These are phyloP conservation scores for Podila epigama DNA, from an alignment of 192 early-diverging fungal genomes.

Conservation along the genomic window DNA sequence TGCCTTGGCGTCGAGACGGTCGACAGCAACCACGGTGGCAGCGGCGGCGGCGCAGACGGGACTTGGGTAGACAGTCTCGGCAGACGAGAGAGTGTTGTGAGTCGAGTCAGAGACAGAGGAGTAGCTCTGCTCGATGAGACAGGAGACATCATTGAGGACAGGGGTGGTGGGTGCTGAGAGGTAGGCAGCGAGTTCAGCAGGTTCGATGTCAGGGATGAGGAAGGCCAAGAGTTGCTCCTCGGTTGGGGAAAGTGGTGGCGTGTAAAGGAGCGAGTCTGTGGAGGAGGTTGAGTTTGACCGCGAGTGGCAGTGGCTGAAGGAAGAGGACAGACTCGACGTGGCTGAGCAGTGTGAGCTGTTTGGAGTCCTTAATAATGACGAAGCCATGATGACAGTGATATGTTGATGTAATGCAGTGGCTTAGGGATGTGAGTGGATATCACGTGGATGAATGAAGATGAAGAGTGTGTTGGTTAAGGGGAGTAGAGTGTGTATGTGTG, in stretches of 20 bases:
- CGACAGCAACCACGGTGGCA: constrained; percentile 39
- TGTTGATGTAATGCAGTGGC: not conserved
- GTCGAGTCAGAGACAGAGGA: not conserved
- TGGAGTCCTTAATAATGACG: not conserved
- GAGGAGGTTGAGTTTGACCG: constrained; percentile 5
- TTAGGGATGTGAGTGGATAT: not conserved
- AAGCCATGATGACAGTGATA: not conserved
- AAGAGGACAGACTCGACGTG: not conserved
- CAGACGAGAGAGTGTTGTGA: not conserved
- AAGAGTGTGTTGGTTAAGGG: not conserved
- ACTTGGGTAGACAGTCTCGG: constrained; percentile 42
- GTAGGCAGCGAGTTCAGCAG: constrained; percentile 41
- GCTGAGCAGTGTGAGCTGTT: constrained; percentile 1
- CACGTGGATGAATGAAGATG: constrained; percentile 2
- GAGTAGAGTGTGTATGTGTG: not conserved
- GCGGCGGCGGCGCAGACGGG: constrained; percentile 46
- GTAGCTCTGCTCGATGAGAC: constrained; percentile 23
- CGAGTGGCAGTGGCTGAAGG: constrained; percentile 6
- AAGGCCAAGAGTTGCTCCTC: constrained; percentile 46
- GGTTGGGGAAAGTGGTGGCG: constrained; percentile 40
- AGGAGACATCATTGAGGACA: constrained; percentile 36
- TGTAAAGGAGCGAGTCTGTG: constrained; percentile 35
- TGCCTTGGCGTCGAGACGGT: constrained; percentile 13
- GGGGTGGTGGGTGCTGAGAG: constrained; percentile 40
- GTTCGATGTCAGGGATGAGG: constrained; percentile 47